Conservation (phyloP, 2,329 filamentous ascomycete genomes). For the Tolypocladium capitatum region DNA sequence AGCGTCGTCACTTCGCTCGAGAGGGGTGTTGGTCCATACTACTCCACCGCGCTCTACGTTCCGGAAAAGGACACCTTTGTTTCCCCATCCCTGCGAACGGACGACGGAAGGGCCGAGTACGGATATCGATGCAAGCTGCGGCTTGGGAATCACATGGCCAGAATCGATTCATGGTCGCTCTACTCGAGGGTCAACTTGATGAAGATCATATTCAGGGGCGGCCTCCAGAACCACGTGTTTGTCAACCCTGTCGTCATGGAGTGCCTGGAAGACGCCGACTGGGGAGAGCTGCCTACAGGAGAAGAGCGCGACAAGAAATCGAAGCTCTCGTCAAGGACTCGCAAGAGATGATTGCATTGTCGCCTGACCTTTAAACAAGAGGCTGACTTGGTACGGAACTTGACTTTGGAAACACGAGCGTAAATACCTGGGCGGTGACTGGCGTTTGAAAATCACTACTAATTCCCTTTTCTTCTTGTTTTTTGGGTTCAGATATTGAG, state of each 20-base stretch:
- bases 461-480: not conserved
- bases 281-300: conserved; percentile 10
- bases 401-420: not conserved
- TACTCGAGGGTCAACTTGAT: conserved; percentile 34
- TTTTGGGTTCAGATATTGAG: not conserved
- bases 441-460: not conserved
- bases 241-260: conserved; percentile 24
- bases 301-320: conserved; percentile 2
- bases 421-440: not conserved
- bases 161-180: conserved; percentile 38
- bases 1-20: conserved; percentile 43
- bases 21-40: conserved; percentile 38
- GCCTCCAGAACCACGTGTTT: conserved; percentile 24
- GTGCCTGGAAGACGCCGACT: conserved; percentile 24
- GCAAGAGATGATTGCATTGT: conserved; percentile 8
- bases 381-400: not conserved
- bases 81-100: conserved; percentile 24
- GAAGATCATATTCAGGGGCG: conserved; percentile 32
- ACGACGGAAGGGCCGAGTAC: conserved; percentile 32
- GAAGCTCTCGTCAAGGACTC: conserved; percentile 6
- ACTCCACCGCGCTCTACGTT: conserved; percentile 32
- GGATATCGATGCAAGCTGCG: conserved; percentile 40
- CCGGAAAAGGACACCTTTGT: conserved; percentile 29
- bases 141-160: conserved; percentile 29
- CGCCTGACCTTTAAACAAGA: not conserved